These are phyloP conservation scores for Teratosphaeria gauchensis DNA, from an alignment of 2,329 filamentous ascomycete genomes.

Conservation along the genomic window DNA sequence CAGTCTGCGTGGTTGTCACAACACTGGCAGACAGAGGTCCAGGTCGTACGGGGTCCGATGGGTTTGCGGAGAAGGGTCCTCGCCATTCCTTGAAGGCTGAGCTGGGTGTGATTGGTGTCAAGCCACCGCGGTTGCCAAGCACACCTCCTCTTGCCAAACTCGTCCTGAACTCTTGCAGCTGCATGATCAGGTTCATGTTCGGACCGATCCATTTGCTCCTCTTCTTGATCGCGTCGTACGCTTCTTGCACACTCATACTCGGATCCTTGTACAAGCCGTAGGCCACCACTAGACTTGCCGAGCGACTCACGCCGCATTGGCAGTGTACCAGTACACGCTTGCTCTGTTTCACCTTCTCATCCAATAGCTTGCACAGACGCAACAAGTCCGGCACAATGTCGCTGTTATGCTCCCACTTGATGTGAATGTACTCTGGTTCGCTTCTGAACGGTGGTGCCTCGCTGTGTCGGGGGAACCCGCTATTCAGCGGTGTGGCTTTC, in stretches of 20 bases:
- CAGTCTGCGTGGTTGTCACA: conserved; percentile 4
- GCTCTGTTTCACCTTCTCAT: conserved; percentile 58
- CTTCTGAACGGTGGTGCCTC: conserved; percentile 29
- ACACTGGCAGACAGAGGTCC: conserved; percentile 15
- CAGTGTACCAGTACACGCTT: conserved; percentile 78
- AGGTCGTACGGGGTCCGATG: conserved; percentile 5
- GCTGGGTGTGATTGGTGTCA: conserved; percentile 25
- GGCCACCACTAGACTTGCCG: conserved; percentile 76
- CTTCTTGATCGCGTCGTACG: conserved; percentile 69
- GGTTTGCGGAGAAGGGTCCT: conserved; percentile 15
- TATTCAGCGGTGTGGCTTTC: conserved; percentile 41
- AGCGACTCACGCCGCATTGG: conserved; percentile 77
- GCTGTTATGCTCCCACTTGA: conserved; percentile 82
- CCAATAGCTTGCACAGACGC: conserved; percentile 65
- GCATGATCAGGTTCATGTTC: conserved; percentile 89
- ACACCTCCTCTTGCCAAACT: conserved; percentile 32
- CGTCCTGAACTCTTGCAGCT: conserved; percentile 65
- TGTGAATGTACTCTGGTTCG: conserved; percentile 73
- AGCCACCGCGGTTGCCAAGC: conserved; percentile 19
- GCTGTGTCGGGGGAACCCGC: conserved; percentile 12
- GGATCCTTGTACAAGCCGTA: conserved; percentile 76
- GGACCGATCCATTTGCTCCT: conserved; percentile 82
- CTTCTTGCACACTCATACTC: conserved; percentile 67
- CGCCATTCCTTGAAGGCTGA: conserved; percentile 25
- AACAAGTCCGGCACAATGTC: conserved; percentile 72